These are phyloP conservation scores for Scalesia atractyloides DNA, from an alignment of 129 eudicot genomes.

Conservation along the genomic window DNA sequence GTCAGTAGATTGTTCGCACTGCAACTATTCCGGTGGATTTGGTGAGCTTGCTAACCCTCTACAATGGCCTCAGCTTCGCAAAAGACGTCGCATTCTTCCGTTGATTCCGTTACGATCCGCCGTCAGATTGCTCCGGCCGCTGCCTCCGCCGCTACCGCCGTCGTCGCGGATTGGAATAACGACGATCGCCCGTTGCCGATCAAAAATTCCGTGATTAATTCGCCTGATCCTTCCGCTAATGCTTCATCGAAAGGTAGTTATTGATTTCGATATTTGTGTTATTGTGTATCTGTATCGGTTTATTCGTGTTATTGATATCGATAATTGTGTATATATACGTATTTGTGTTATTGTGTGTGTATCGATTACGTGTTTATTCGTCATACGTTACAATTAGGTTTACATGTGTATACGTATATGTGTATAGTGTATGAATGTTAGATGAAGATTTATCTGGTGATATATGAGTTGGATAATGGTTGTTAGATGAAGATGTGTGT, in stretches of 20 bases:
- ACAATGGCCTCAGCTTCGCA: slow-evolving; percentile 93
- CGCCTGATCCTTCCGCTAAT: slow-evolving; percentile 52
- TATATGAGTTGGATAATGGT: slow-evolving; percentile 21
- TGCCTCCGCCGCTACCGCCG: slow-evolving; percentile 40
- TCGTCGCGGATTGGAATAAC: slow-evolving; percentile 50
- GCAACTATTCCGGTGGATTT: slow-evolving; percentile 73
- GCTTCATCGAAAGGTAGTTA: slow-evolving; percentile 58
- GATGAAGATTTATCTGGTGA: slow-evolving; percentile 18
- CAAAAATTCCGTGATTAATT: slow-evolving; percentile 43
- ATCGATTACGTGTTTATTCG: not conserved
- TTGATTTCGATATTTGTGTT: not conserved
- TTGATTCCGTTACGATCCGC: slow-evolving; percentile 21
- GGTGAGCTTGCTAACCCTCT: slow-evolving; percentile 76
- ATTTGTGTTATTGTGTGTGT: not conserved
- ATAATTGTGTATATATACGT: not conserved
- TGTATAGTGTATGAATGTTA: not conserved
- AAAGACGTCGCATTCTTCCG: slow-evolving; percentile 69
- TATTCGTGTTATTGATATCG: not conserved
- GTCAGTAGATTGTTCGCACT: slow-evolving; percentile 66
- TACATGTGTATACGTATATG: not conserved
- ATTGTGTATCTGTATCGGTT: slow-evolving; percentile 4
- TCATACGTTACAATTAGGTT: slow-evolving; percentile 5
- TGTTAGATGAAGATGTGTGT: not conserved
- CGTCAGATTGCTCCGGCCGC: slow-evolving; percentile 36
- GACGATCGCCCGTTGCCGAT: slow-evolving; percentile 51